Conservation (phyloP, 805 yeast species). For the Yarrowia keelungensis region DNA sequence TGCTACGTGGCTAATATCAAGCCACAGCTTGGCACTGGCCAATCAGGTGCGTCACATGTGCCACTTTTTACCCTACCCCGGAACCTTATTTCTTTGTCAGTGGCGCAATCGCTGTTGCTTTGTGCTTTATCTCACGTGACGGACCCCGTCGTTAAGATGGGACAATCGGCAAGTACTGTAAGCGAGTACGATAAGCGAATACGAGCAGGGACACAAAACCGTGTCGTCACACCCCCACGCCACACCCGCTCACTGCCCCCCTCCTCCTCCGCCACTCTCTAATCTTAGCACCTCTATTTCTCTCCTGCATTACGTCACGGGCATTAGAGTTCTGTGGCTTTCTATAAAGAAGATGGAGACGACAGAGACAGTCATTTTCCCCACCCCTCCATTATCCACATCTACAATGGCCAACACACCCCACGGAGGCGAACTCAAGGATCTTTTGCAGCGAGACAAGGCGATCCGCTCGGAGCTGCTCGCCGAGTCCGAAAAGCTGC, state of each 20-base stretch:
- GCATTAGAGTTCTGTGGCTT: too few species aligned
- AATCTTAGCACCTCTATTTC: too few species aligned
- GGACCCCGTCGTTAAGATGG: background rate
- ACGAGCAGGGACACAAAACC: too few species aligned
- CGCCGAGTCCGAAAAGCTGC: constrained; percentile 61
- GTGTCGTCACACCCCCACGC: too few species aligned
- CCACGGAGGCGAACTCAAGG: constrained; percentile 92
- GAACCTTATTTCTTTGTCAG: background rate
- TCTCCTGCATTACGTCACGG: too few species aligned
- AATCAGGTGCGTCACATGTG: background rate
- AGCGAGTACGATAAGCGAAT: too few species aligned
- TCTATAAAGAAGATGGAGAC: too few species aligned
- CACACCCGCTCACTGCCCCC: too few species aligned
- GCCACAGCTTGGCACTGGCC: background rate
- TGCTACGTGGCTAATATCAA: constrained; percentile 6
- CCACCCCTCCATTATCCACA: constrained; percentile 2
- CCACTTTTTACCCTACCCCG: constrained; percentile 1
- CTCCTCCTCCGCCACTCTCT: too few species aligned
- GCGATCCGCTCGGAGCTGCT: constrained; percentile 62
- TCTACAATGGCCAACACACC: constrained; percentile 61
- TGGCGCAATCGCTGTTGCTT: constrained; percentile 27
- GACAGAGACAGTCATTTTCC: too few species aligned
- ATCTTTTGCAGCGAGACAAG: constrained; percentile 81
- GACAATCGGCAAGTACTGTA: too few species aligned
- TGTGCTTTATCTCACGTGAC: constrained; percentile 33